Conservation (phyloP, 2,329 filamentous ascomycete species). For the Seiridium cupressi region DNA sequence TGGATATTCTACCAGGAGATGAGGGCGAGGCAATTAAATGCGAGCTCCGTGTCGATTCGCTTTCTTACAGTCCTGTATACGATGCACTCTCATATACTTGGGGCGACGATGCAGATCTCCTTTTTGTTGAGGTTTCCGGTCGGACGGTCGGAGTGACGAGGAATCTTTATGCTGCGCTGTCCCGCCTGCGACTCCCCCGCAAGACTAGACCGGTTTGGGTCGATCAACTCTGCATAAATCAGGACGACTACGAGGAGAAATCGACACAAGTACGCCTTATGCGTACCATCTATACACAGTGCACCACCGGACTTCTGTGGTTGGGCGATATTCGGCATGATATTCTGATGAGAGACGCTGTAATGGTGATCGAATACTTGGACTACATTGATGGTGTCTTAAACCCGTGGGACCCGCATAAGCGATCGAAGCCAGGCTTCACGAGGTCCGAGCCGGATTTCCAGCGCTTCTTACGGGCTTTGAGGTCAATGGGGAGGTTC, state of each 20-base stretch:
- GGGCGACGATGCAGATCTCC: neutral
- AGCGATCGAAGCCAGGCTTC: neutral
- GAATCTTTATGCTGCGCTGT: neutral
- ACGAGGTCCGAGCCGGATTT: neutral
- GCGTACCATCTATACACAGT: neutral
- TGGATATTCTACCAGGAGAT: neutral
- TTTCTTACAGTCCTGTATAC: neutral
- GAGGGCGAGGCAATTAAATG: neutral
- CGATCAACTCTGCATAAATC: constrained; percentile 11
- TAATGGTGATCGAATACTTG: neutral
- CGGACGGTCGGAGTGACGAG: neutral
- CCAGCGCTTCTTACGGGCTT: neutral
- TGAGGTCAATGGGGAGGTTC: neutral
- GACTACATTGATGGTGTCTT: neutral
- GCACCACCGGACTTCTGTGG: neutral
- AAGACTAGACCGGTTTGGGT: constrained; percentile 6
- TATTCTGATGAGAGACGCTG: neutral
- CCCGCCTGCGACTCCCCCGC: neutral
- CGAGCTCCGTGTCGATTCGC: neutral
- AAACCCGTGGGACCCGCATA: neutral
- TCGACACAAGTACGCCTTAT: neutral
- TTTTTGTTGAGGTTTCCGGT: neutral
- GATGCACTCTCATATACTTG: constrained; percentile 5
- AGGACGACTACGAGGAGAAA: constrained; percentile 9
- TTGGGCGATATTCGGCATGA: neutral